phyloP scores from a whole-genome alignment of 768 basidiomycete genomes.

The Suillus ampliporus region DNA sequence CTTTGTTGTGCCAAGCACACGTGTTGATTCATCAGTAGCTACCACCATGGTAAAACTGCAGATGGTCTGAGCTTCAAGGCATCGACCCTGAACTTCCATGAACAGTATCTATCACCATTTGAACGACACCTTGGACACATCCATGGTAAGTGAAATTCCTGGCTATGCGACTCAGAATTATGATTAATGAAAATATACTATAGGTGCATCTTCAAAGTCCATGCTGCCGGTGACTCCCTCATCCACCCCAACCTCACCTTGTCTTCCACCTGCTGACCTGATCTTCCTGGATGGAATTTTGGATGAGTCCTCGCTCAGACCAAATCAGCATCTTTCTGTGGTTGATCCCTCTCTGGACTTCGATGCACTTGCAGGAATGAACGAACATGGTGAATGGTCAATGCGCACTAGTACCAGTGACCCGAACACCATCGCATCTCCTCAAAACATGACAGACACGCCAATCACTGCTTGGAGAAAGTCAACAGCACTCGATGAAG shows the following conservation, averaged over 20 bases:
- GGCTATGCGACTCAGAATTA: not conserved
- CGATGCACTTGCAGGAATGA: not conserved
- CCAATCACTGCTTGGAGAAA: not conserved
- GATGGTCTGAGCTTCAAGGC: conserved; percentile 1
- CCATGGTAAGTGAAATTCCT: not conserved
- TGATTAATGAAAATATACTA: not conserved
- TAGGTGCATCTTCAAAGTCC: not conserved
- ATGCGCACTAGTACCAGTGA: not conserved
- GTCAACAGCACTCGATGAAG: not conserved
- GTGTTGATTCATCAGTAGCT: not conserved
- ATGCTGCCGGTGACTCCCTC: too few relatives aligned
- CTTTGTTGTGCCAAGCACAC: too few relatives aligned
- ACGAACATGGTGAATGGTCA: not conserved
- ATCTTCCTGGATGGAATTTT: not conserved
- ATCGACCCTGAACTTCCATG: not conserved
- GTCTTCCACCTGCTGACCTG: not conserved
- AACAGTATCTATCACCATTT: not conserved
- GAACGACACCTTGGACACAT: not conserved
- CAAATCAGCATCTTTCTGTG: not conserved
- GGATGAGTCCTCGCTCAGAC: not conserved
- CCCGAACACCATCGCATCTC: not conserved
- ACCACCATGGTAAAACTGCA: not conserved
- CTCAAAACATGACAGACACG: not conserved
- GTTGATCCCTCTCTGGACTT: not conserved
- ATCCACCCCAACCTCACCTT: not conserved